Base-by-base conservation (phyloP, 1,284 basidiomycete genomes). In the Sphagnurus paluster region DNA sequence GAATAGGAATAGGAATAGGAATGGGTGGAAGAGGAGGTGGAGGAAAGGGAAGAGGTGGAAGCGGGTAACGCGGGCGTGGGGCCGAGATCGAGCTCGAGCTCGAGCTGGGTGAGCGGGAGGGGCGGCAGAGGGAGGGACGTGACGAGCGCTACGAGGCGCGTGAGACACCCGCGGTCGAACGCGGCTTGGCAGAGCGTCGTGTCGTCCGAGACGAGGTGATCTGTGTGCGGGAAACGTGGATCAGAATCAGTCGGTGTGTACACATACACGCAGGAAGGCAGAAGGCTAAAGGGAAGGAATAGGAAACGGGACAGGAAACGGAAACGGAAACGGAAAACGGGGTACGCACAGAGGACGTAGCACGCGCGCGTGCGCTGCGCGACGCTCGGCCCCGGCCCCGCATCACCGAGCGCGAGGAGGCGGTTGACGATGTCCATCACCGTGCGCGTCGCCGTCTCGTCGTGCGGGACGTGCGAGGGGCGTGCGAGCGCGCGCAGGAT, bases 201-300 rank as follows among this genome's bases (percentile, higher is more conserved):
- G 55, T 92, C 79, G 56, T 93, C 90, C 5, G 75, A 71, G 1
- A 90, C 80, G 0, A 94, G 73, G 42, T 82, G 70, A 41, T 82
- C 91, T 93, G 56, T 11, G 17, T n/a, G n/a, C 1, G 11, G 4
- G 17, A 36, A 17, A 23, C 0, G n/a, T 30, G 2, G 30, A 23
- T 45, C 2, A 33, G 29, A 33, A 33, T 5, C 14, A n/a, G 30
- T n/a, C n/a, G n/a, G n/a, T n/a, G n/a, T n/a, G n/a, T n/a, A n/a
- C n/a, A n/a, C n/a, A n/a, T n/a, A n/a, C n/a, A n/a, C n/a, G n/a
- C n/a, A n/a, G n/a, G n/a, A n/a, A n/a, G n/a, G n/a, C n/a, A n/a
- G n/a, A n/a, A n/a, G n/a, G n/a, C 20, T 25, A 36, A 13, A 37
- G 1, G 8, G n/a, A 30, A 10, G 10, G 28, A 13, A 24, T 24